These are phyloP conservation scores for Iberis amara DNA, from an alignment of 441 rosid genomes.

Conservation along the genomic window DNA sequence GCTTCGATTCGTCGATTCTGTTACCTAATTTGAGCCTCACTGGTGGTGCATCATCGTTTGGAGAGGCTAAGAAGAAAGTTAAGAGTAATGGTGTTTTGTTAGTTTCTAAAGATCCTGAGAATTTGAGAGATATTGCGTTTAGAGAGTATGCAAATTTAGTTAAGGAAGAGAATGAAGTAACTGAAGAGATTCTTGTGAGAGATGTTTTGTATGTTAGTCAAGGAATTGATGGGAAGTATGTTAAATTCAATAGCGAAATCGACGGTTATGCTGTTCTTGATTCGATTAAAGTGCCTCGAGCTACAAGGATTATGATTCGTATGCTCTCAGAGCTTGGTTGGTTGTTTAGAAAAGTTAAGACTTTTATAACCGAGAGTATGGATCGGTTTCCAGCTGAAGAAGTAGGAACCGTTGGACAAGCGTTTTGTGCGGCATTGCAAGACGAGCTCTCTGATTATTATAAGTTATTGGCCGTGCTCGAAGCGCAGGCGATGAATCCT, in stretches of 20 bases:
- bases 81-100: constrained; percentile 73
- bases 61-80: constrained; percentile 36
- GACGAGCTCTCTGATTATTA: constrained; percentile 79
- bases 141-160: constrained; percentile 62
- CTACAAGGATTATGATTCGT: constrained; percentile 61
- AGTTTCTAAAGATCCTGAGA: constrained; percentile 67
- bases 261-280: constrained; percentile 70
- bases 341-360: constrained; percentile 82
- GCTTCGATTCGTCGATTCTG: constrained; percentile 38
- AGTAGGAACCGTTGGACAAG: constrained; percentile 87
- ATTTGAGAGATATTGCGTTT: constrained; percentile 68
- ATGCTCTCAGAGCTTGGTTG: constrained; percentile 91
- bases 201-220: constrained; percentile 88
- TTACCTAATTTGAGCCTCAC: constrained; percentile 52
- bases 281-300: constrained; percentile 56
- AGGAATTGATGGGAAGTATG: constrained; percentile 82
- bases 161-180: constrained; percentile 79
- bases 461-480: constrained; percentile 75
- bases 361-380: constrained; percentile 66
- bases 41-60: constrained; percentile 28
- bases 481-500: constrained; percentile 82
- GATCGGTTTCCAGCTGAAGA: constrained; percentile 70
- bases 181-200: constrained; percentile 76
- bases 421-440: constrained; percentile 89
- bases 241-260: constrained; percentile 51